These are phyloP conservation scores for Cutaneotrichosporon sp. DNA, from an alignment of 1,284 basidiomycete genomes.

Conservation along the genomic window DNA sequence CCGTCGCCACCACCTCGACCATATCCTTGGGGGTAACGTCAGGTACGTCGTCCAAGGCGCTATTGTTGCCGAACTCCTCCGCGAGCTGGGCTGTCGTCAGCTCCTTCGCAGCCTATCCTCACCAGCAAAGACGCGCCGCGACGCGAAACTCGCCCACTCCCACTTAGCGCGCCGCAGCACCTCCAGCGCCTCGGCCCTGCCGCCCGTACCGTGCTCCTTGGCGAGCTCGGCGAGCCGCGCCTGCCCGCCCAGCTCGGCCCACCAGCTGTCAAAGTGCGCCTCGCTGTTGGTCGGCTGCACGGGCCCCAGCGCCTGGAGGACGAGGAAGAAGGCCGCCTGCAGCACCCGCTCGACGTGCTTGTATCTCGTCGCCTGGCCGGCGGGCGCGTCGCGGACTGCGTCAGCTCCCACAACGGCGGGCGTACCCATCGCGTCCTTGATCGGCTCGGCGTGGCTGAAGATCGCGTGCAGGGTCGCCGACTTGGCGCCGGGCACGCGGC, in stretches of 20 bases:
- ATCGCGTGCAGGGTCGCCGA: not conserved
- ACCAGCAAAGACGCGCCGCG: not conserved
- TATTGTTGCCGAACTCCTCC: not conserved
- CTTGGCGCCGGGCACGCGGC: not conserved
- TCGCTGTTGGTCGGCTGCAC: not conserved
- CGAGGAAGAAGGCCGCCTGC: not conserved
- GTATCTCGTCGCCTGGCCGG: not conserved
- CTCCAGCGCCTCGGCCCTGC: not conserved
- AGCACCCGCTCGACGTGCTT: not conserved
- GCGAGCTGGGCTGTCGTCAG: not conserved
- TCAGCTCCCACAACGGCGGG: not conserved
- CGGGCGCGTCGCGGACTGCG: not conserved
- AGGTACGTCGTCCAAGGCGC: not conserved
- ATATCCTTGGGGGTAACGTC: not conserved
- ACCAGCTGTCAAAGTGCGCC: not conserved
- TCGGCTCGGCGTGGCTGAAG: not conserved
- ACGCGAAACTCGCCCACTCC: not conserved
- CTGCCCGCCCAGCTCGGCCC: not conserved
- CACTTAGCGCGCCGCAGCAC: not conserved
- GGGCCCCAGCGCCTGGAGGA: not conserved
- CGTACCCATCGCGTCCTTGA: not conserved
- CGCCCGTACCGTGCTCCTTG: not conserved
- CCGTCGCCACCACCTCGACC: not conserved
- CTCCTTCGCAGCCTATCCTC: not conserved
- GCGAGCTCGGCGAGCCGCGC: not conserved